Conservation (phyloP, 306 rosid genomes). For the Cucumis melo region DNA sequence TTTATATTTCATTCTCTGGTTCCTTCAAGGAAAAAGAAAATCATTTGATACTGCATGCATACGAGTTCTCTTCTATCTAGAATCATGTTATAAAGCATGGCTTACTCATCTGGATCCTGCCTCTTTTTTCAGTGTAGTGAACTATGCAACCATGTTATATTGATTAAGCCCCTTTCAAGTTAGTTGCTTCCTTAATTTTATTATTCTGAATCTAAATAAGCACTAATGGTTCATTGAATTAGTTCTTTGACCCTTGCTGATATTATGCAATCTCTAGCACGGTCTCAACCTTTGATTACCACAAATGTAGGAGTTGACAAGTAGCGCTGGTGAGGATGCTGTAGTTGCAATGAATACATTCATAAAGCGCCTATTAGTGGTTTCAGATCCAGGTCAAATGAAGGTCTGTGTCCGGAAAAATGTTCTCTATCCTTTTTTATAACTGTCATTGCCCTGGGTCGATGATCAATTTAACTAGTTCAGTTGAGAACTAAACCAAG, state of each 20-base stretch:
- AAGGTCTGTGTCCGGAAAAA: slow-evolving; percentile 40
- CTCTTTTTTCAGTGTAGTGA: not conserved
- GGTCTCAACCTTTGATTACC: not conserved
- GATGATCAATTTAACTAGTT: not conserved
- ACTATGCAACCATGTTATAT: not conserved
- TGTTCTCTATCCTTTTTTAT: not conserved
- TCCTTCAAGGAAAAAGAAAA: not conserved
- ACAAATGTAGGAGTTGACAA: slow-evolving; percentile 59
- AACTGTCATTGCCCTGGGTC: not conserved
- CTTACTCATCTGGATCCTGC: not conserved
- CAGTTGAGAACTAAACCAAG: not conserved
- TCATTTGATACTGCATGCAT: not conserved
- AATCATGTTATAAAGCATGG: not conserved
- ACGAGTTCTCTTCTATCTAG: not conserved
- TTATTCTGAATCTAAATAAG: not conserved
- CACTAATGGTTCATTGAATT: not conserved
- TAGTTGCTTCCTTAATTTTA: not conserved
- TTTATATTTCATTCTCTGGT: not conserved
- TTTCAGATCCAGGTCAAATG: slow-evolving; percentile 78
- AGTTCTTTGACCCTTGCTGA: not conserved
- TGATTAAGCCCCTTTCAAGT: not conserved
- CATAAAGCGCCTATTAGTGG: slow-evolving; percentile 88
- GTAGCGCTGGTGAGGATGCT: slow-evolving; percentile 93
- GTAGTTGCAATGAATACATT: slow-evolving; percentile 88
- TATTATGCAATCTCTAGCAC: not conserved